phyloP scores from a whole-genome alignment of 257 asterid species.

The Solanum virginianum region DNA sequence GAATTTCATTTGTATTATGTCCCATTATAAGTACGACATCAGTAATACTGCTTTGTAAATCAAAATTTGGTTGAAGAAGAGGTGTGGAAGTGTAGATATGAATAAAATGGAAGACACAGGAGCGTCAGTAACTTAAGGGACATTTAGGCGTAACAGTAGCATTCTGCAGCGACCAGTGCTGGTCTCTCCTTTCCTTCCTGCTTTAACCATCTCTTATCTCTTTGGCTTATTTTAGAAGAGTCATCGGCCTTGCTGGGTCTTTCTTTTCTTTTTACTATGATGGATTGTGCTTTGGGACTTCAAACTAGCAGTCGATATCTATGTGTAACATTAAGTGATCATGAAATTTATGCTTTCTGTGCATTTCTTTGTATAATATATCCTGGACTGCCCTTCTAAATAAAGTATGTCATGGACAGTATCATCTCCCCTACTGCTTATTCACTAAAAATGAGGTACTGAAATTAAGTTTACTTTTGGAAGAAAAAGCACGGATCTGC shows the following conservation, averaged over 20 bases:
- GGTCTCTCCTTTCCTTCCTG: background rate
- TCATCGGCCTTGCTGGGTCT: background rate
- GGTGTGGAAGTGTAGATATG: no score
- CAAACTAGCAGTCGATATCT: background rate
- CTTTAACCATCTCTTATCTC: background rate
- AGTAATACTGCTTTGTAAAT: background rate
- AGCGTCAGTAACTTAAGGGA: background rate
- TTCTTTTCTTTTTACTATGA: background rate
- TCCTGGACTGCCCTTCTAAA: background rate
- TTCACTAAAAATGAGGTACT: background rate
- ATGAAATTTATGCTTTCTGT: background rate
- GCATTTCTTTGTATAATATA: background rate
- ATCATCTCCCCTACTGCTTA: background rate
- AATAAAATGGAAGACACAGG: background rate
- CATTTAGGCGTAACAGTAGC: background rate
- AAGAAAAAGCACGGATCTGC: background rate
- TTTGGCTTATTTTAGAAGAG: background rate
- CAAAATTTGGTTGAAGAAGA: background rate
- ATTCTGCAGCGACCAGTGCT: background rate
- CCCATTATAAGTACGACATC: background rate
- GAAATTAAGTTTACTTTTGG: background rate
- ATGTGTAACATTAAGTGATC: background rate
- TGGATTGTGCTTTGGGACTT: background rate
- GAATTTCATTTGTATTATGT: background rate
- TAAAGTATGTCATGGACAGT: background rate